Evolutionary conservation across 2,329 filamentous ascomycete species (phyloP).

Genomic region (Mariannaea sp.): DNA sequence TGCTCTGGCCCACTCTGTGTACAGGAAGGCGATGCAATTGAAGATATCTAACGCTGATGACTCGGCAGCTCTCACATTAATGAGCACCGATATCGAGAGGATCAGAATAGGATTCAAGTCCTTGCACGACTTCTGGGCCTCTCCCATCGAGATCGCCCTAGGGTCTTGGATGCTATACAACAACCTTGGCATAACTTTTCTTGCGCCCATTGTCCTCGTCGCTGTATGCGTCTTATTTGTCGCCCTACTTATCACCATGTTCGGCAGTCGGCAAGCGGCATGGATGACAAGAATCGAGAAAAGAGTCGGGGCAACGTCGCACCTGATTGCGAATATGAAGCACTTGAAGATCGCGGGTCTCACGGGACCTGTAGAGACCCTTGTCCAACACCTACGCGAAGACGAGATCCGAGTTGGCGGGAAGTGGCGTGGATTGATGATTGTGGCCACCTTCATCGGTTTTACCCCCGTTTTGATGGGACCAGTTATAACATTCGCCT

Average conservation of each 20-base stretch:
- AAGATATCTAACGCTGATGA: conserved; percentile 41
- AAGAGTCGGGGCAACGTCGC: conserved; percentile 42
- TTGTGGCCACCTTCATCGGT: conserved; percentile 27
- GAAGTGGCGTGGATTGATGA: conserved; percentile 33
- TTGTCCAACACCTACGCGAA: conserved; percentile 35
- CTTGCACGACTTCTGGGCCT: conserved; percentile 50
- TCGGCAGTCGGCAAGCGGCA: conserved; percentile 35
- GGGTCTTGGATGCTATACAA: conserved; percentile 52
- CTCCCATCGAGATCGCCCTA: conserved; percentile 48
- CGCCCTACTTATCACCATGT: conserved; percentile 36
- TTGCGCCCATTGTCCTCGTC: conserved; percentile 29
- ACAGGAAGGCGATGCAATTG: conserved; percentile 37
- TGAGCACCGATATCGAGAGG: conserved; percentile 51
- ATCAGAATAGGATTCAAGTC: conserved; percentile 43
- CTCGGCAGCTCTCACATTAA: conserved; percentile 48
- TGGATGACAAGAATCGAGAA: conserved; percentile 41
- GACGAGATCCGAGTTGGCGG: conserved; percentile 36
- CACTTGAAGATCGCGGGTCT: conserved; percentile 42
- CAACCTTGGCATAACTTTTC: conserved; percentile 35
- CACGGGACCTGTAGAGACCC: conserved; percentile 32
- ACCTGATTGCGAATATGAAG: conserved; percentile 41
- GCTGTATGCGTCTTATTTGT: conserved; percentile 33
- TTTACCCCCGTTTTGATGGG: conserved; percentile 20
- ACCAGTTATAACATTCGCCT: conserved; percentile 24
- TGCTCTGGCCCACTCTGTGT: conserved; percentile 36